Evolutionary conservation across 106 monocot genomes (phyloP).

Genomic region (Platanthera guangdongensis): DNA sequence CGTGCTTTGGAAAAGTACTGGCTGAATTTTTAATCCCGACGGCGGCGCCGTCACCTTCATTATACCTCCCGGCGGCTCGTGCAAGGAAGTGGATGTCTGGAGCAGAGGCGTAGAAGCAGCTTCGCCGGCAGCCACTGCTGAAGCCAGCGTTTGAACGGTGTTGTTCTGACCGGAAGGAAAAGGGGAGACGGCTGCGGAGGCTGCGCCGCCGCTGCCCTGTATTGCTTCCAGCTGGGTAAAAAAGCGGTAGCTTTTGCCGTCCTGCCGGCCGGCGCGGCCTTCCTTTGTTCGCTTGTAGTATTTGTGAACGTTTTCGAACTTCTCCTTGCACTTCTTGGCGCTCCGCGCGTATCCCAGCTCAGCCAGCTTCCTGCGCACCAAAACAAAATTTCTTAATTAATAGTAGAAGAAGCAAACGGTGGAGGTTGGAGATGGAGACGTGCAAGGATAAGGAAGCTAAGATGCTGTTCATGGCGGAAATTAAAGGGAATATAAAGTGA

Average conservation of each 20-base stretch:
- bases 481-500: background rate
- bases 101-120: background rate
- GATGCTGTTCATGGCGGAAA: background rate
- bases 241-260: constrained; percentile 84
- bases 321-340: constrained; percentile 90
- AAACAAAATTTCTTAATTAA: background rate
- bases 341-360: constrained; percentile 63
- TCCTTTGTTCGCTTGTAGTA: constrained; percentile 90
- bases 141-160: background rate
- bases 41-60: background rate
- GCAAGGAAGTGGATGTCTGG: background rate
- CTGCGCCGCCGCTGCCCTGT: constrained; percentile 11
- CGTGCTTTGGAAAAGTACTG: background rate
- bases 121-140: background rate
- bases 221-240: constrained; percentile 75
- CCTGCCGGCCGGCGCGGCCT: constrained; percentile 72
- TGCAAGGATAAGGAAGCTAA: background rate
- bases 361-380: constrained; percentile 46
- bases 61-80: background rate
- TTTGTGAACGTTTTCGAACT: constrained; percentile 86
- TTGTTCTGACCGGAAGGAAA: background rate
- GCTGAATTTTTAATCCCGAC: background rate
- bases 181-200: background rate
- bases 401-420: background rate
- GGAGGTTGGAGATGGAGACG: background rate